Conservation (phyloP, 2,329 filamentous ascomycete species). For the Bipolaris victoriae region DNA sequence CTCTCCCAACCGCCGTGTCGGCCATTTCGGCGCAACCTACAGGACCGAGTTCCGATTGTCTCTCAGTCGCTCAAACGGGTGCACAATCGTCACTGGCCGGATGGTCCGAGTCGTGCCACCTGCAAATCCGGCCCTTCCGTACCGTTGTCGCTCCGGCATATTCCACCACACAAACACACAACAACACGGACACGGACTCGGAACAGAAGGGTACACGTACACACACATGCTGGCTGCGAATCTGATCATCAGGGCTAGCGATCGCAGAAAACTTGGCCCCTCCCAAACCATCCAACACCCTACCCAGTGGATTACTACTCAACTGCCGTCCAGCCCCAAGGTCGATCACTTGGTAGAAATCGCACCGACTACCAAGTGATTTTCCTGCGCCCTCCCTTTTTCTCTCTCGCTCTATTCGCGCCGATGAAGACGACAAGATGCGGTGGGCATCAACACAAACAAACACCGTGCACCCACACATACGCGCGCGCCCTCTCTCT, state of each 20-base stretch:
- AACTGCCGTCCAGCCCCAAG: background rate
- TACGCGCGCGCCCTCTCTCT: background rate
- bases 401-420: background rate
- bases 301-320: background rate
- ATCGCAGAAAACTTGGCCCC: constrained; percentile 1
- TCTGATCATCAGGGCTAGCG: background rate
- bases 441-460: background rate
- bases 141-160: constrained; percentile 1
- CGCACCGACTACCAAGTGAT: background rate
- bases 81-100: background rate
- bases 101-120: constrained; percentile 1
- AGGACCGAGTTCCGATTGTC: constrained; percentile 7
- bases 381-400: background rate
- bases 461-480: background rate
- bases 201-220: background rate
- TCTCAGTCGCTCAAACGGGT: background rate
- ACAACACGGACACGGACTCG: background rate
- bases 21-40: constrained; percentile 4
- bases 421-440: background rate
- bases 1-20: constrained; percentile 1
- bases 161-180: background rate
- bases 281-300: background rate
- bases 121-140: constrained; percentile 8
- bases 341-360: background rate
- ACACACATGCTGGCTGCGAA: background rate